Percentiles rank a stretch among this genome's conserved stretches.
Conservation (phyloP, 73 alveolate genomes). For the Chromera velia region DNA sequence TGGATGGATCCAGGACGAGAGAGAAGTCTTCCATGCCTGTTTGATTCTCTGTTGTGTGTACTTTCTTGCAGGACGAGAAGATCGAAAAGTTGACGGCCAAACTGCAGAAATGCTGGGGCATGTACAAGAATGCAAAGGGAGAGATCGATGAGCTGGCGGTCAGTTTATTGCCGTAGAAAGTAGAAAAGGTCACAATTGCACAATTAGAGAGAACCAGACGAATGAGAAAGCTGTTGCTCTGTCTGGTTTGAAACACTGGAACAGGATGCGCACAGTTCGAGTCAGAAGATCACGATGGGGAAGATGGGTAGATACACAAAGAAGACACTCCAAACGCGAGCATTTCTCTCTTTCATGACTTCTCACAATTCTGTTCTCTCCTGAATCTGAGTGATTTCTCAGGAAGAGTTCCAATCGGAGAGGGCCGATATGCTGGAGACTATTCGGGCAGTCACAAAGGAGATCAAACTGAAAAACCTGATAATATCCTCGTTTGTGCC, state of each 20-base stretch:
- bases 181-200: not conserved
- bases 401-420: slow-evolving; percentile 61
- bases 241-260: too few relatives aligned
- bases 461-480: slow-evolving; percentile 52
- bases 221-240: slow-evolving; percentile 21
- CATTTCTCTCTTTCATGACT: too few relatives aligned
- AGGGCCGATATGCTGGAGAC: slow-evolving; percentile 64
- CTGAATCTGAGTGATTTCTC: not conserved
- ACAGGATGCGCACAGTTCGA: too few relatives aligned
- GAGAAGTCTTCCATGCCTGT: too few relatives aligned
- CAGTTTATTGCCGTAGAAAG: not conserved
- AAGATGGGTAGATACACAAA: too few relatives aligned
- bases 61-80: slow-evolving; percentile 39
- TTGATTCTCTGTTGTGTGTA: too few relatives aligned
- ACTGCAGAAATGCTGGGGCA: slow-evolving; percentile 53
- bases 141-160: slow-evolving; percentile 22
- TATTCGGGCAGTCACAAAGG: slow-evolving; percentile 64
- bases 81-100: slow-evolving; percentile 54
- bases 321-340: too few relatives aligned
- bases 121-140: slow-evolving; percentile 41
- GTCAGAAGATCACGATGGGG: too few relatives aligned
- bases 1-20: too few relatives aligned
- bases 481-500: slow-evolving; percentile 52
- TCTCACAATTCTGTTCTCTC: too few relatives aligned
- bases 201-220: not conserved